phyloP scores from a whole-genome alignment of 768 basidiomycete species.

The Lenzites betulinus region DNA sequence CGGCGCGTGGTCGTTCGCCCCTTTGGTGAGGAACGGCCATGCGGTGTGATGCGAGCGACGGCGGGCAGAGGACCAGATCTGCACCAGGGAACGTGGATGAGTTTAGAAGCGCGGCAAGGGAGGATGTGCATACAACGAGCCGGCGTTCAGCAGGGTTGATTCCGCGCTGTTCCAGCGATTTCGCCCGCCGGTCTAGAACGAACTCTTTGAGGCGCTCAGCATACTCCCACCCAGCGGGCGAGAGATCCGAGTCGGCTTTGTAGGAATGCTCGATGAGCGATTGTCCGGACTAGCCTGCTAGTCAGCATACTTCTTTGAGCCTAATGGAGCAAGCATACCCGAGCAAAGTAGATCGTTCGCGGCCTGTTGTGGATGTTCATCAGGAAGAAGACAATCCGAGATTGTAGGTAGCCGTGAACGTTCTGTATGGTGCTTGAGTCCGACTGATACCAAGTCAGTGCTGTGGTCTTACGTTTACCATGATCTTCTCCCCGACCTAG shows the following conservation, averaged over 20 bases:
- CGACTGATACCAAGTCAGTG: not conserved
- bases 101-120: not conserved
- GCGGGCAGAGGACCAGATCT: slow-evolving; percentile 98
- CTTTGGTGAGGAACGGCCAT: slow-evolving; percentile 77
- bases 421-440: slow-evolving; percentile 45
- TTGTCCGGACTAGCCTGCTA: slow-evolving; percentile 79
- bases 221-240: slow-evolving; percentile 95
- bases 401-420: slow-evolving; percentile 88
- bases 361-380: slow-evolving; percentile 98
- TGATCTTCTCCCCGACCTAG: slow-evolving; percentile 93
- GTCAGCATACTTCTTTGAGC: not conserved
- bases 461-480: slow-evolving; percentile 72
- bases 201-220: slow-evolving; percentile 88
- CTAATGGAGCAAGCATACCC: slow-evolving; percentile 53
- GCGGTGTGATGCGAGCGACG: slow-evolving; percentile 93
- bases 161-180: slow-evolving; percentile 72
- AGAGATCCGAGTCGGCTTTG: slow-evolving; percentile 97
- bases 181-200: slow-evolving; percentile 79
- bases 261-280: slow-evolving; percentile 98
- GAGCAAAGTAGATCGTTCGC: slow-evolving; percentile 94
- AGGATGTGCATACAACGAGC: slow-evolving; percentile 56
- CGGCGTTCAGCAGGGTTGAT: slow-evolving; percentile 59
- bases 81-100: slow-evolving; percentile 1
- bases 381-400: slow-evolving; percentile 95
- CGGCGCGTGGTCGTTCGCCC: slow-evolving; percentile 24